Conservation (phyloP, 345 rosid species). For the Brassica rapa region DNA sequence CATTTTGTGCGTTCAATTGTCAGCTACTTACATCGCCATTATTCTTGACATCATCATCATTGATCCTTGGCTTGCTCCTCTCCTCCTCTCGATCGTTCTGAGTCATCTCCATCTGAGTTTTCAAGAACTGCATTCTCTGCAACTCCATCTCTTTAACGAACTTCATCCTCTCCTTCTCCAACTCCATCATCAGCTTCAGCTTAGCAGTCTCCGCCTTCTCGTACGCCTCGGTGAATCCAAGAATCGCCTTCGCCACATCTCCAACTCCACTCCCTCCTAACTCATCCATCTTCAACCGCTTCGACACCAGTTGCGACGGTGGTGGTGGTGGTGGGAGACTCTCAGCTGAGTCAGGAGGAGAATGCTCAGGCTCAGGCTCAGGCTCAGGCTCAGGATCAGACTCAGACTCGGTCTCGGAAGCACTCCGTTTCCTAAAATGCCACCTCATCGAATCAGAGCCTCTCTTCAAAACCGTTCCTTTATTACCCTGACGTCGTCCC, state of each 20-base stretch:
- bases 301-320: slow-evolving; percentile 24
- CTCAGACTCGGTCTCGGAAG: slow-evolving; percentile 45
- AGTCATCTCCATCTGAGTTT: slow-evolving; percentile 79
- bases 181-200: slow-evolving; percentile 74
- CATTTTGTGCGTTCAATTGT: slow-evolving; percentile 25
- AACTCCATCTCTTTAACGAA: slow-evolving; percentile 87
- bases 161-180: slow-evolving; percentile 93
- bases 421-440: slow-evolving; percentile 49
- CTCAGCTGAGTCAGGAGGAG: slow-evolving; percentile 41
- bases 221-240: slow-evolving; percentile 74
- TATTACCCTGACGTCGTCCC: slow-evolving; percentile 20
- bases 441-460: slow-evolving; percentile 37
- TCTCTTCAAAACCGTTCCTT: not conserved
- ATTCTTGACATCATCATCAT: slow-evolving; percentile 29
- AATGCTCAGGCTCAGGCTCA: slow-evolving; percentile 33
- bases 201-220: slow-evolving; percentile 85
- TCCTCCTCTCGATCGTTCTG: slow-evolving; percentile 50
- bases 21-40: slow-evolving; percentile 46
- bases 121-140: slow-evolving; percentile 95
- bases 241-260: slow-evolving; percentile 62
- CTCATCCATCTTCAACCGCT: slow-evolving; percentile 42
- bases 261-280: slow-evolving; percentile 33
- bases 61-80: slow-evolving; percentile 24
- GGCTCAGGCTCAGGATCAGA: slow-evolving; percentile 48
- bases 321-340: slow-evolving; percentile 43